Evolutionary conservation across 768 basidiomycete genomes (phyloP).

Genomic region (Pleurotus sapidus): DNA sequence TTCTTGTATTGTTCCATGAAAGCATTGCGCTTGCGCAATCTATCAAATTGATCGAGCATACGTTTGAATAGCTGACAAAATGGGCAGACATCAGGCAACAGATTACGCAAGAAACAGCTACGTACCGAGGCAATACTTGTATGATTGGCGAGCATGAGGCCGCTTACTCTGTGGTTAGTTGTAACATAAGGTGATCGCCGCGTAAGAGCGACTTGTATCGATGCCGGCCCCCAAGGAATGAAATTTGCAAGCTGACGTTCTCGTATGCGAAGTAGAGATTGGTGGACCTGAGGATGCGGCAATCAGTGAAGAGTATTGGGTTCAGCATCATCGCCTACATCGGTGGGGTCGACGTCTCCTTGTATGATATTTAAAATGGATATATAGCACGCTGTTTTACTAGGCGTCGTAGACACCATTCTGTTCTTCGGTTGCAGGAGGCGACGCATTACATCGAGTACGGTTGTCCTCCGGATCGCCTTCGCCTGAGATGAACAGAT

Average conservation of each 20-base stretch:
- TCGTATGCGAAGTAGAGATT: slow-evolving; percentile 93
- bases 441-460: slow-evolving; percentile 97
- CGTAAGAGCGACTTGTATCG: slow-evolving; percentile 95
- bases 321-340: slow-evolving; percentile 49
- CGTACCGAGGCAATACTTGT: slow-evolving; percentile 95
- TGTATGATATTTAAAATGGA: slow-evolving; percentile 98
- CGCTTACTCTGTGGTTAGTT: slow-evolving; percentile 92
- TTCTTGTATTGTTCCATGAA: slow-evolving; percentile 98
- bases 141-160: slow-evolving; percentile 98
- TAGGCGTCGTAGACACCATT: slow-evolving; percentile 93
- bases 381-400: slow-evolving; percentile 93
- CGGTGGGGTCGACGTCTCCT: slow-evolving; percentile 97
- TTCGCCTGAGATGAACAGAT: slow-evolving; percentile 61
- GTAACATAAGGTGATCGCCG: slow-evolving; percentile 86
- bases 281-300: slow-evolving; percentile 69
- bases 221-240: slow-evolving; percentile 99
- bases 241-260: slow-evolving; percentile 97
- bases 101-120: slow-evolving; percentile 12
- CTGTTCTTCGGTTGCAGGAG: slow-evolving; percentile 97
- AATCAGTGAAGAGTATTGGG: not conserved
- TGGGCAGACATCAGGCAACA: not conserved
- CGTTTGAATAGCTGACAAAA: slow-evolving; percentile 81
- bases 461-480: slow-evolving; percentile 92
- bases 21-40: slow-evolving; percentile 82
- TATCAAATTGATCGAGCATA: slow-evolving; percentile 94